Evolutionary conservation across 352 stramenopile species (phyloP).

Genomic region (Aphanomyces cochlioides): DNA sequence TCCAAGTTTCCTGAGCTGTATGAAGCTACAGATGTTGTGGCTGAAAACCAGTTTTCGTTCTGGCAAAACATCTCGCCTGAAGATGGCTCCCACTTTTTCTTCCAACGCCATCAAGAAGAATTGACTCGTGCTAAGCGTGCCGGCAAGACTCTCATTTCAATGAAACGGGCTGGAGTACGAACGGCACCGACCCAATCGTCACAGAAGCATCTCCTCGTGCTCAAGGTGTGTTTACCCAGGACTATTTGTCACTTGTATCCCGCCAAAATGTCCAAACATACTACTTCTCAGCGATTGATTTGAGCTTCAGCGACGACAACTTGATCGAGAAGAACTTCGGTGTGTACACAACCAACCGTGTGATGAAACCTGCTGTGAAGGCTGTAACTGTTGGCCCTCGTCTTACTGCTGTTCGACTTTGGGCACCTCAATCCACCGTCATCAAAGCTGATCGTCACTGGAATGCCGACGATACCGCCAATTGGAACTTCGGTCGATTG

Average conservation of each 20-base stretch:
- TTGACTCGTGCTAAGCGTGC: conserved; percentile 43
- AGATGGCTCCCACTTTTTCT: conserved; percentile 44
- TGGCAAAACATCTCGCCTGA: conserved; percentile 55
- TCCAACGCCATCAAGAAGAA: conserved; percentile 55
- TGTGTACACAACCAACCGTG: conserved; percentile 47
- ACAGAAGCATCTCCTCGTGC: conserved; percentile 45
- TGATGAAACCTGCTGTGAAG: conserved; percentile 59
- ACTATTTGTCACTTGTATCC: conserved; percentile 60
- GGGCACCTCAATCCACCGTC: conserved; percentile 33
- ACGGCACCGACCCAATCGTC: conserved; percentile 35
- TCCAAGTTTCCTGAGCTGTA: conserved; percentile 53
- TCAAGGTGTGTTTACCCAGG: conserved; percentile 61
- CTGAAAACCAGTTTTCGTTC: conserved; percentile 78
- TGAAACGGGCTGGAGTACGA: conserved; percentile 66
- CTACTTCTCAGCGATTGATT: conserved; percentile 72
- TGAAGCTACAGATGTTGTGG: conserved; percentile 60
- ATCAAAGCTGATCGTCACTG: conserved; percentile 38
- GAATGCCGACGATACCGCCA: conserved; percentile 40
- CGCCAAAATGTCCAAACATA: conserved; percentile 58
- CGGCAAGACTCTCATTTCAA: conserved; percentile 59
- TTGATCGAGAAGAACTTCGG: conserved; percentile 64
- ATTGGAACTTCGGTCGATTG: conserved; percentile 45
- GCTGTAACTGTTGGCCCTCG: conserved; percentile 38
- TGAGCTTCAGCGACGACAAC: conserved; percentile 43
- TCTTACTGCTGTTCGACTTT: conserved; percentile 30